Evolutionary conservation across 2,329 filamentous ascomycete genomes (phyloP).

Genomic region (Monilinia polystroma): DNA sequence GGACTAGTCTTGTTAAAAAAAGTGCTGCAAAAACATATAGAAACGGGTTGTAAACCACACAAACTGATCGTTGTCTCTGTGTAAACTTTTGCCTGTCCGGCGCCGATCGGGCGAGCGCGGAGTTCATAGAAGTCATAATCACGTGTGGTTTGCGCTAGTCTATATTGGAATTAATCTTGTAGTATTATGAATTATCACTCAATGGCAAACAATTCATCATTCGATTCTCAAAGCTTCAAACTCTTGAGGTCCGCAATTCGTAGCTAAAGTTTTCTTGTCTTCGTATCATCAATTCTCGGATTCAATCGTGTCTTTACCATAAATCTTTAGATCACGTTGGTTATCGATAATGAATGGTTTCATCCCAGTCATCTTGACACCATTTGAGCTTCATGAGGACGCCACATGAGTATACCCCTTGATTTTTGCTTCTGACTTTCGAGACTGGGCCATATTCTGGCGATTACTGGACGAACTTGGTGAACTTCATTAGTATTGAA

Average conservation of each 20-base stretch:
- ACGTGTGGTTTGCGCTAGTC: not conserved
- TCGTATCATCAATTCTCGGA: not conserved
- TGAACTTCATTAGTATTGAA: not conserved
- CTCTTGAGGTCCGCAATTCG: not conserved
- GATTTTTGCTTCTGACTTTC: not conserved
- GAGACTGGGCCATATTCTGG: not conserved
- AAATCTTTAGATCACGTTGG: not conserved
- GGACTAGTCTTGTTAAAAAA: not conserved
- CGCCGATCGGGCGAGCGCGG: not conserved
- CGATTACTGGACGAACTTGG: conserved; percentile 18
- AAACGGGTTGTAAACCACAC: not conserved
- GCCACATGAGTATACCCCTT: conserved; percentile 2
- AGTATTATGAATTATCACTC: too few species aligned
- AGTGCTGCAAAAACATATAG: not conserved
- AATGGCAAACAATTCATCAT: not conserved
- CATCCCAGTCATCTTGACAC: conserved; percentile 21
- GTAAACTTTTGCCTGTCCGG: not conserved
- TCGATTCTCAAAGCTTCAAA: not conserved
- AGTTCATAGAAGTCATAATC: not conserved
- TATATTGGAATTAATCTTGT: not conserved
- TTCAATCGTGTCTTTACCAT: conserved; percentile 1
- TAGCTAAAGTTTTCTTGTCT: not conserved
- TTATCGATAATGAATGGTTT: conserved; percentile 17
- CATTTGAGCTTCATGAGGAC: conserved; percentile 15
- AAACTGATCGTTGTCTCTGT: not conserved